These are phyloP conservation scores for Pleodorina starrii DNA, from an alignment of 139 green algal genomes.

Conservation along the genomic window DNA sequence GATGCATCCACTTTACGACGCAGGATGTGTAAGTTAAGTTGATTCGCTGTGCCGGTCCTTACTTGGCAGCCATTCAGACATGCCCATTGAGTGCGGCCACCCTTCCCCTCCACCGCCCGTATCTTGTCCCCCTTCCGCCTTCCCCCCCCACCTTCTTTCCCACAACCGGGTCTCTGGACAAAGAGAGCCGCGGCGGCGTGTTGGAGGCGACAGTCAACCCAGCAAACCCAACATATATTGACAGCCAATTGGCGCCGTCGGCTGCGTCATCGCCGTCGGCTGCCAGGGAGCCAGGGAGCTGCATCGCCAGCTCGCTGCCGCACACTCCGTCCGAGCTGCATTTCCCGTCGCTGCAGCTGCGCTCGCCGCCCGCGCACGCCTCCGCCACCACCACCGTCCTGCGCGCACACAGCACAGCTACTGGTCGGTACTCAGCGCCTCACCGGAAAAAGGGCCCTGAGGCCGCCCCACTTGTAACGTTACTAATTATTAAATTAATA, in stretches of 20 bases:
- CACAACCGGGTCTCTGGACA: neutral
- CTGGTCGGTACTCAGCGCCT: no score
- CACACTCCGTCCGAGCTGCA: neutral
- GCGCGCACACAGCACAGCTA: neutral
- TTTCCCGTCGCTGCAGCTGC: neutral
- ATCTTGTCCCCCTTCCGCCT: no score
- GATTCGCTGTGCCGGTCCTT: no score
- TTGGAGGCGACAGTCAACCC: neutral
- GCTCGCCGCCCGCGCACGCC: neutral
- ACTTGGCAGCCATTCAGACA: no score
- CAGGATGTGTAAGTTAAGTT: no score
- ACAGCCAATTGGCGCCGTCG: neutral
- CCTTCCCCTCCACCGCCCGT: no score
- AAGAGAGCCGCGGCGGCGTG: neutral
- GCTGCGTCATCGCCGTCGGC: neutral
- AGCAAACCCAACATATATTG: no score
- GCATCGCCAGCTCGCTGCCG: neutral
- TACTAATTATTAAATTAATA: no score
- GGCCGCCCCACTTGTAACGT: no score
- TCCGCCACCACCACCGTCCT: constrained; percentile 11
- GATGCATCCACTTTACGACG: no score
- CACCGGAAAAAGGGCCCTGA: no score
- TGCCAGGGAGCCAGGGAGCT: neutral
- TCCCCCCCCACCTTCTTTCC: neutral
- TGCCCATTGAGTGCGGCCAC: no score